Base-by-base conservation (phyloP, 495 filamentous ascomycete species). In the Amniculicola lignicola region DNA sequence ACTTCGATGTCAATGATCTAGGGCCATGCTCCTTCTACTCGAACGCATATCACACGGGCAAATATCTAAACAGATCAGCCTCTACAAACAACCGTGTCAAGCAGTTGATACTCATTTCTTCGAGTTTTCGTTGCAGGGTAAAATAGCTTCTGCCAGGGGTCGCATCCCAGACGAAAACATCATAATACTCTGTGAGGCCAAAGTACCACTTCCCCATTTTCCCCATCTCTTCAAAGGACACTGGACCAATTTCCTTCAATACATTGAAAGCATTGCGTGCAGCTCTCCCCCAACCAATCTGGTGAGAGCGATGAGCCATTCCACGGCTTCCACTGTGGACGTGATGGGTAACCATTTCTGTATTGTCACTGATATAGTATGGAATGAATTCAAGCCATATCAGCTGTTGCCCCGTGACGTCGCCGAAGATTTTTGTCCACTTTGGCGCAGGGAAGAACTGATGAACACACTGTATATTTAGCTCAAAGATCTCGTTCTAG, bases 401-500 rank as follows among this genome's bases (percentile, higher is more conserved):
- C 23, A 76, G 52, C 58, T 77, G 69, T 31, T 71, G 65, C 54
- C 63, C 63, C 7, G 65, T 18, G n/a, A 46, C 51, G 62, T 75
- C 70, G 3, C 71, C 70, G 19, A 68, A 59, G 23, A 54, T 45
- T 0, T 5, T 45, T 14, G 66, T 55, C 74, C 73, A 78, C 49
- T 74, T 75, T 4, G 72, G 67, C 0, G 72, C 73, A 0, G 75
- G 76, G 41, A 80, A 80, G 43, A 75, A 81, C 40, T 77, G 71
- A 62, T 72, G 78, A 14, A 70, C 39, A 3, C 74, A 67, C 6
- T 79, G 69, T 29, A 74, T 65, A 36, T 75, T 76, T 23, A 81
- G 54, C 37, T 79, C 71, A 39, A 72, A 75, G 60, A 80, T 77
- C 54, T 81, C 79, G 24, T 77, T 71, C 77, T 76, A 80, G 54